Evolutionary conservation across 148 eudicot species (phyloP), one percentile per base, ranked within the genome.

Genomic region (Dianthus caryophyllus): DNA sequence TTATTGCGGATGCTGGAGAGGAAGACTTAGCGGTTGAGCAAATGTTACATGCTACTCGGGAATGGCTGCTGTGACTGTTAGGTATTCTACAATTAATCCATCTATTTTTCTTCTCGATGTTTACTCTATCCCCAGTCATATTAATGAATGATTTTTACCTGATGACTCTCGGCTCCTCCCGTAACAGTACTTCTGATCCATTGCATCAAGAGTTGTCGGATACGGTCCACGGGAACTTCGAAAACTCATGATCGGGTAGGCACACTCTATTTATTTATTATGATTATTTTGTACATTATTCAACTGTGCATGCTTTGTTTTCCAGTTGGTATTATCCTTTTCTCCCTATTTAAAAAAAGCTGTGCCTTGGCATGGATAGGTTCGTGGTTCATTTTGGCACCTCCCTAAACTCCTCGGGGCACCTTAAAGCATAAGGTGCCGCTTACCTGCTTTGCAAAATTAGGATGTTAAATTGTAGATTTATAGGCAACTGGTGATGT

Each of bases 121-220:
- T 36, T 9, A 55, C 27, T 44, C 4, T 61, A 21, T 15, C 29
- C 13, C 20, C 9, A 39, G 48, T 16, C 50, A 57, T 39, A 20
- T 24, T 18, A 24, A 10, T 5, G 24, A 71, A 16, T 51, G 26
- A 26, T 9, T 25, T 44, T n/a, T 13, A 3, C 53, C 71, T 41
- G 51, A 33, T 59, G 17, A 18, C 26, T 16, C 11, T 18, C 14
- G 50, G 31, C 58, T 60, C 31, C 17, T 41, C 61, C 41, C 8
- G 48, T 67, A 38, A 17, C 71, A 67, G 76, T 51, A 24, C 21
- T 59, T 60, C 47, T 65, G 61, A 53, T 50, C 47, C 47, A 17
- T 47, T 33, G 22, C 47, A 27, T 24, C 39, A 36, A 73, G 53
- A 59, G 36, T 66, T 73, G 52, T 14, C 22, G 29, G 51, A 36